Base-by-base conservation (phyloP, 352 stramenopile genomes). In the Globisporangium paddicum region DNA sequence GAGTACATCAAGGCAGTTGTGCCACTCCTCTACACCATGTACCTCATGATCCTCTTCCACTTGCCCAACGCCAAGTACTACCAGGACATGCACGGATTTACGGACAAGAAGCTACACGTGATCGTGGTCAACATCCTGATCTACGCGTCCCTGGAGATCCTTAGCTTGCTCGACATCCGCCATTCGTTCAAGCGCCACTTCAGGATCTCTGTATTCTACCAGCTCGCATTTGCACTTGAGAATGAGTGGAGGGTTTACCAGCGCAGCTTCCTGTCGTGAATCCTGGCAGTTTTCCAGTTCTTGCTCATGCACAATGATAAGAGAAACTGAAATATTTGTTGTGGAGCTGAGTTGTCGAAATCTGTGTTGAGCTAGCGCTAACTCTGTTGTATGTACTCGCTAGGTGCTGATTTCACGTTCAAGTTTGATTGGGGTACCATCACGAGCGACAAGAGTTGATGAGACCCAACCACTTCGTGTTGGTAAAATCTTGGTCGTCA, bases 181-280 rank as follows among this genome's bases (percentile, higher is more conserved):
- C 7, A 6, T 1, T 34, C 6, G 19, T 5, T 47, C 19, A 46
- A 32, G 8, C 49, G 5, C 10, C 11, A 19, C 9, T 56, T 56
- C 3, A 14, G 49, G 9, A 21, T 56, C 32, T 56, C 21, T 1
- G 34, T 23, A 11, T 46, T 41, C 14, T 46, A 56, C 7, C 32
- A 56, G 25, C 34, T 56, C 32, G 23, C 23, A 13, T 35, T 35
- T 35, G 55, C 66, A 3, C 52, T 75, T n/a, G 65, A 75, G 58
- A 69, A 37, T 2, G 55, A 66, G 8, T 58, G 53, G 7, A 40
- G 58, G 6, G 57, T 71, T 28, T 62, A 67, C 16, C 59, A 67
- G 18, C 61, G 59, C 30, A 71, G 67, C 30, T 64, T 72, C 28
- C 28, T 21, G 51, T 46, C 26, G 63, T 60, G 64, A 25, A 69